Conservation (phyloP, 352 stramenopile species). For the Poterioochromonas sp. region DNA sequence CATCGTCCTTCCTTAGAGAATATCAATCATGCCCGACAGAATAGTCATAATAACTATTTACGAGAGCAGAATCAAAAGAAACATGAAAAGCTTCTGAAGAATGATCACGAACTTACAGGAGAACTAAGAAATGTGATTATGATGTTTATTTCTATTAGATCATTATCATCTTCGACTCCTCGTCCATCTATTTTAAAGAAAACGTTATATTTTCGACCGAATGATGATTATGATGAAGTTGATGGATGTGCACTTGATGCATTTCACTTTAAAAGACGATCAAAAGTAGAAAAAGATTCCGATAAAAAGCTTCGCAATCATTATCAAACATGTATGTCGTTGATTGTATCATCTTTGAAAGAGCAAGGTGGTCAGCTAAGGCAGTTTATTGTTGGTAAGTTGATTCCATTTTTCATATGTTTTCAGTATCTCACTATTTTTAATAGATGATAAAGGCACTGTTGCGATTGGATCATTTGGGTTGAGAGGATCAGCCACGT, state of each 20-base stretch:
- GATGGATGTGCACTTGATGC: too few species aligned
- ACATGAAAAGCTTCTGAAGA: not conserved
- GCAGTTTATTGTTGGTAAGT: slow-evolving; percentile 36
- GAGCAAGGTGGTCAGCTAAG: slow-evolving; percentile 21
- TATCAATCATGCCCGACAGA: too few species aligned
- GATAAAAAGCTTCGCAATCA: not conserved
- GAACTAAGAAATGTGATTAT: slow-evolving; percentile 43
- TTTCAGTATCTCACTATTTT: too few species aligned
- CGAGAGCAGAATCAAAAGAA: not conserved
- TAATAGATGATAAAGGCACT: slow-evolving; percentile 37
- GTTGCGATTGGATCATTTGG: slow-evolving; percentile 22
- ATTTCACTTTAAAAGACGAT: slow-evolving; percentile 15
- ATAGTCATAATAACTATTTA: not conserved
- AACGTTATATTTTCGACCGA: not conserved
- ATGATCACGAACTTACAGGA: not conserved
- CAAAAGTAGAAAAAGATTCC: not conserved
- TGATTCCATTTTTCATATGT: too few species aligned
- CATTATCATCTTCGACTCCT: not conserved
- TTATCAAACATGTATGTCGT: not conserved
- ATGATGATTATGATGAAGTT: too few species aligned
- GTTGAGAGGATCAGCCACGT: not conserved
- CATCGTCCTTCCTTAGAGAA: too few species aligned
- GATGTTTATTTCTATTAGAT: slow-evolving; percentile 44
- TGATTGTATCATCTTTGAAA: not conserved
- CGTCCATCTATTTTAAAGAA: not conserved